Conservation (phyloP, 306 rosid genomes). For the Cucurbita moschata region DNA sequence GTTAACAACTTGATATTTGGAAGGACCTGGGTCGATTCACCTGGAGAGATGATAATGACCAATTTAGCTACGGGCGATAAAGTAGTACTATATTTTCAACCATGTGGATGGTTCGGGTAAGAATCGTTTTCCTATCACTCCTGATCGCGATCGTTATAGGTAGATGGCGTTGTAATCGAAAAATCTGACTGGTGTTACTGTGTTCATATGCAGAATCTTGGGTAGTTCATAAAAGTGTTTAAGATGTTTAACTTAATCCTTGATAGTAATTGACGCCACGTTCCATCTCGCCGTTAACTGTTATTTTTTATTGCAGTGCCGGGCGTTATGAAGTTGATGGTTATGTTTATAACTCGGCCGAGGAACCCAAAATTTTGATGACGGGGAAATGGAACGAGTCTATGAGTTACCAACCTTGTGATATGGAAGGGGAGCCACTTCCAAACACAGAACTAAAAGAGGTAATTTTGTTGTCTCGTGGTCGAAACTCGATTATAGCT, state of each 20-base stretch:
- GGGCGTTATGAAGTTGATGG: conserved; percentile 98
- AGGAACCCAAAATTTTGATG: conserved; percentile 82
- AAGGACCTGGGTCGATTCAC: conserved; percentile 89
- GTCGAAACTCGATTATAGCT: neutral
- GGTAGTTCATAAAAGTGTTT: no score
- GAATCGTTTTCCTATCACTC: conserved; percentile 3
- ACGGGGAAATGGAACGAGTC: conserved; percentile 91
- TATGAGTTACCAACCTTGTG: conserved; percentile 78
- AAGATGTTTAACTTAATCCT: neutral
- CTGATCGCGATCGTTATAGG: neutral
- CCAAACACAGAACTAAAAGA: conserved; percentile 68
- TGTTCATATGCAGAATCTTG: no score
- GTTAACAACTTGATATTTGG: conserved; percentile 87
- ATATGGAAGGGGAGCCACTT: conserved; percentile 82
- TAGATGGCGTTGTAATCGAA: no score
- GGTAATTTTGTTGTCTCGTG: conserved; percentile 25
- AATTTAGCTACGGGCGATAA: conserved; percentile 82
- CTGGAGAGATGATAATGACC: conserved; percentile 84
- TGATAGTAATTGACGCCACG: neutral
- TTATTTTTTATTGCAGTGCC: conserved; percentile 30
- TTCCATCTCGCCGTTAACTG: neutral
- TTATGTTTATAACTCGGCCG: conserved; percentile 57
- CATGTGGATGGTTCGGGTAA: conserved; percentile 96
- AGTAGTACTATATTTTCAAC: conserved; percentile 77
- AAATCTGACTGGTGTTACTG: no score